These are phyloP conservation scores for Claviceps sp. DNA, from an alignment of 2,329 filamentous ascomycete species.

Conservation along the genomic window DNA sequence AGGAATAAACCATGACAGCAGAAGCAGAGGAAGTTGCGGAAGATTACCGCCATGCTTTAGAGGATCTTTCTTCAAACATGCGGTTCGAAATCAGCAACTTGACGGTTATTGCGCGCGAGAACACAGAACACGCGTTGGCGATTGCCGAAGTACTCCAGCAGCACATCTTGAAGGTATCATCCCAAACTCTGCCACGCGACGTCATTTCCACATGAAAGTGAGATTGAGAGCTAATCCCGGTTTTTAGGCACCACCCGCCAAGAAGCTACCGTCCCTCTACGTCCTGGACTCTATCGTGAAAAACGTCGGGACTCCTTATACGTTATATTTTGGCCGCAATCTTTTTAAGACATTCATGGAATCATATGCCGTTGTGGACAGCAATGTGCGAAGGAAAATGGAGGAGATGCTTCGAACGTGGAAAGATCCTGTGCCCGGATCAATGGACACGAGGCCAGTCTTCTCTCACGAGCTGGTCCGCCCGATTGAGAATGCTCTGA, in stretches of 20 bases:
- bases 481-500: conserved; percentile 86
- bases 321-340: conserved; percentile 82
- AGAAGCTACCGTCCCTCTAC: conserved; percentile 91
- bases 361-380: conserved; percentile 81
- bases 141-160: conserved; percentile 84
- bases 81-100: conserved; percentile 94
- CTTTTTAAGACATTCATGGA: conserved; percentile 95
- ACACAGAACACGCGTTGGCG: conserved; percentile 85
- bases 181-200: not conserved
- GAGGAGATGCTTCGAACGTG: conserved; percentile 96
- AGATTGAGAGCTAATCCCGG: conserved; percentile 22
- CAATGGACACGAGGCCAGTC: conserved; percentile 81
- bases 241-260: conserved; percentile 64
- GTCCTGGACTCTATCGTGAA: conserved; percentile 97
- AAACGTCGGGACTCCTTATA: conserved; percentile 96
- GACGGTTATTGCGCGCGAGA: conserved; percentile 94
- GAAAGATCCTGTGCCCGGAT: conserved; percentile 93
- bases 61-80: conserved; percentile 82
- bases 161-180: conserved; percentile 80
- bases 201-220: not conserved
- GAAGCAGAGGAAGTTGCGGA: conserved; percentile 75
- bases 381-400: conserved; percentile 72
- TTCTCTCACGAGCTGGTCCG: conserved; percentile 78
- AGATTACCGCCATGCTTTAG: conserved; percentile 86
- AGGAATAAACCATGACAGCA: conserved; percentile 29